phyloP scores from a whole-genome alignment of 2,329 filamentous ascomycete species.

The Penicillium concentricum region DNA sequence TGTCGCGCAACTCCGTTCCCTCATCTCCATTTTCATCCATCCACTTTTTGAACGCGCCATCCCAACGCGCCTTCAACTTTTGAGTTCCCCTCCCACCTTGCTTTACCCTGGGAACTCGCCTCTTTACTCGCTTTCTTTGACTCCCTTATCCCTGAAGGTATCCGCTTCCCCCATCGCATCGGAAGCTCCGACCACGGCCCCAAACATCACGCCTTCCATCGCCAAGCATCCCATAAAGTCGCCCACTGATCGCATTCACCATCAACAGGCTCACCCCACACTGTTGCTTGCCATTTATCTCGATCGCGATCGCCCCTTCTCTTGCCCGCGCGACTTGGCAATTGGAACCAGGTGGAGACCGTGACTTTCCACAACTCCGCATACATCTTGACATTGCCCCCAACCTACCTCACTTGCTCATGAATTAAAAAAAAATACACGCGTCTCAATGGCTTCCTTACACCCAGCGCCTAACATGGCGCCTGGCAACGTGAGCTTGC shows the following conservation, averaged over 20 bases:
- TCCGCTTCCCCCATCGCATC: conserved; percentile 26
- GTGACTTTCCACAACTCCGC: conserved; percentile 19
- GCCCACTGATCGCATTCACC: conserved; percentile 28
- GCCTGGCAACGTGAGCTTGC: conserved; percentile 62
- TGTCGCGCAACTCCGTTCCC: conserved; percentile 41
- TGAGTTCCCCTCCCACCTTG: conserved; percentile 21
- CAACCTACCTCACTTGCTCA: conserved; percentile 24
- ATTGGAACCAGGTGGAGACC: conserved; percentile 19
- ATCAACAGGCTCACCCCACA: conserved; percentile 20
- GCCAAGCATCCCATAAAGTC: conserved; percentile 34
- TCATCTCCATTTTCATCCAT: conserved; percentile 40
- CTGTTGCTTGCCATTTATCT: conserved; percentile 17
- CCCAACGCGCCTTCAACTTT: conserved; percentile 27
- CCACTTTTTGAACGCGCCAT: conserved; percentile 33
- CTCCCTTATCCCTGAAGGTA: conserved; percentile 19
- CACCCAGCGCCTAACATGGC: conserved; percentile 70
- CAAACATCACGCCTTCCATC: conserved; percentile 35
- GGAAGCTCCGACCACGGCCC: conserved; percentile 25
- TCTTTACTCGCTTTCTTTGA: conserved; percentile 21
- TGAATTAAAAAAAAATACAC: conserved; percentile 32
- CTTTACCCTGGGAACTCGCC: conserved; percentile 21
- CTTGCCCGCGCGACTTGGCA: conserved; percentile 26
- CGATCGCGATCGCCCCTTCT: conserved; percentile 15
- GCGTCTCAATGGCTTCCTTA: conserved; percentile 71
- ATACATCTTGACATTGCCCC: conserved; percentile 21